phyloP scores from a whole-genome alignment of 495 filamentous ascomycete genomes.

The Elasticomyces elasticus region DNA sequence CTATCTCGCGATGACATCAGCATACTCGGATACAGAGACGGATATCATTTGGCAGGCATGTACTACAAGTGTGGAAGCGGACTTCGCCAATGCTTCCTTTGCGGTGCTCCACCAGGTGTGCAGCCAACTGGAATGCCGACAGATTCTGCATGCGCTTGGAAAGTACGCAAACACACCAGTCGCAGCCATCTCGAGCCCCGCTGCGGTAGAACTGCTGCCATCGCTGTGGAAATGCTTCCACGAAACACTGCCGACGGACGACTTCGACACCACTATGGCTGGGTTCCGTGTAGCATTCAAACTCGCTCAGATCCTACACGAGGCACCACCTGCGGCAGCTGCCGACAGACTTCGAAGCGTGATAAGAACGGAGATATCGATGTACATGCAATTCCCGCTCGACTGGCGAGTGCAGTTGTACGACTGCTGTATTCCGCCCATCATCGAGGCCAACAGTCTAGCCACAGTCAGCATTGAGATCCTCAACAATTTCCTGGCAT shows the following conservation, averaged over 20 bases:
- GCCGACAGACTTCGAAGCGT: neutral
- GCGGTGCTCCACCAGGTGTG: slow-evolving; percentile 62
- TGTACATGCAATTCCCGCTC: neutral
- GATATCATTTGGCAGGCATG: slow-evolving; percentile 81
- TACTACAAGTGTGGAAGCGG: slow-evolving; percentile 70
- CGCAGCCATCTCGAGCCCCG: slow-evolving; percentile 40
- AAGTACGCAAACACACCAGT: slow-evolving; percentile 65
- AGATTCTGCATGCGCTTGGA: slow-evolving; percentile 59
- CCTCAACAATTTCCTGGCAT: neutral
- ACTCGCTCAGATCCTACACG: neutral
- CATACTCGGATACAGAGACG: slow-evolving; percentile 60
- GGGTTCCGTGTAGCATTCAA: neutral
- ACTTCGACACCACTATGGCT: neutral
- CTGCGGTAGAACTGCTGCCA: slow-evolving; percentile 36
- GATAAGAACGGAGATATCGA: slow-evolving; percentile 1
- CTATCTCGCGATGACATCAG: slow-evolving; percentile 73
- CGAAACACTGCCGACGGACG: slow-evolving; percentile 4
- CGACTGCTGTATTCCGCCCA: slow-evolving; percentile 9
- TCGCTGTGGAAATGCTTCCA: slow-evolving; percentile 6
- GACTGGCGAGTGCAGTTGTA: slow-evolving; percentile 7
- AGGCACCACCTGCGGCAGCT: neutral
- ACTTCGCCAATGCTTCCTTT: slow-evolving; percentile 69
- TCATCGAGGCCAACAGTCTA: neutral
- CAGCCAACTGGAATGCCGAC: slow-evolving; percentile 44
- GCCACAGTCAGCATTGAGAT: slow-evolving; percentile 3